Conservation (phyloP, 164 flowering plant genomes). For the Piper longum region DNA sequence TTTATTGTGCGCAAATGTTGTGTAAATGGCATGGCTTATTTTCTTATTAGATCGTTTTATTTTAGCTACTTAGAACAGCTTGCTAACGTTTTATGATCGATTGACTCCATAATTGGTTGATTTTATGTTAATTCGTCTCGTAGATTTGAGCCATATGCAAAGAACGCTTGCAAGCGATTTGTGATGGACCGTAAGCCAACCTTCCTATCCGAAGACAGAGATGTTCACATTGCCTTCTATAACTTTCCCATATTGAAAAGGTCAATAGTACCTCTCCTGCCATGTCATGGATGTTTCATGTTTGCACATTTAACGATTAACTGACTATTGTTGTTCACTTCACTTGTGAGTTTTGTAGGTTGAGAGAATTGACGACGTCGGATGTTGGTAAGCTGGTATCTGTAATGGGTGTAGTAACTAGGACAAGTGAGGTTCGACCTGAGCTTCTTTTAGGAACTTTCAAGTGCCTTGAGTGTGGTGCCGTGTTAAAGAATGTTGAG, state of each 20-base stretch:
- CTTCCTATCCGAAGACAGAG: conserved; percentile 73
- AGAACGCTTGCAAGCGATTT: conserved; percentile 87
- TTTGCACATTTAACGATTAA: background rate
- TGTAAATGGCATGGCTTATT: too few species aligned
- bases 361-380: conserved; percentile 48
- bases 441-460: conserved; percentile 92
- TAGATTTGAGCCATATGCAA: conserved; percentile 78
- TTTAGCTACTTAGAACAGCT: background rate
- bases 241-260: conserved; percentile 66
- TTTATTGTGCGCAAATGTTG: too few species aligned
- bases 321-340: background rate
- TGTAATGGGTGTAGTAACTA: conserved; percentile 83
- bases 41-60: too few species aligned
- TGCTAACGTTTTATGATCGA: background rate
- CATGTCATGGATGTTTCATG: background rate
- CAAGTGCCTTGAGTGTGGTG: conserved; percentile 84
- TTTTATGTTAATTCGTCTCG: background rate
- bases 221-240: conserved; percentile 75
- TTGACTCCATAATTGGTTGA: background rate
- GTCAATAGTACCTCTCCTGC: conserved; percentile 13
- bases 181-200: conserved; percentile 71
- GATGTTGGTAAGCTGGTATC: conserved; percentile 87
- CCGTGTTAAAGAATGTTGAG: conserved; percentile 67
- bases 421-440: conserved; percentile 97
- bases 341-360: conserved; percentile 17